Percentiles rank a stretch among this genome's conserved stretches.
phyloP scores from a whole-genome alignment of 2,329 filamentous ascomycete species.

The Penicillium sp. region DNA sequence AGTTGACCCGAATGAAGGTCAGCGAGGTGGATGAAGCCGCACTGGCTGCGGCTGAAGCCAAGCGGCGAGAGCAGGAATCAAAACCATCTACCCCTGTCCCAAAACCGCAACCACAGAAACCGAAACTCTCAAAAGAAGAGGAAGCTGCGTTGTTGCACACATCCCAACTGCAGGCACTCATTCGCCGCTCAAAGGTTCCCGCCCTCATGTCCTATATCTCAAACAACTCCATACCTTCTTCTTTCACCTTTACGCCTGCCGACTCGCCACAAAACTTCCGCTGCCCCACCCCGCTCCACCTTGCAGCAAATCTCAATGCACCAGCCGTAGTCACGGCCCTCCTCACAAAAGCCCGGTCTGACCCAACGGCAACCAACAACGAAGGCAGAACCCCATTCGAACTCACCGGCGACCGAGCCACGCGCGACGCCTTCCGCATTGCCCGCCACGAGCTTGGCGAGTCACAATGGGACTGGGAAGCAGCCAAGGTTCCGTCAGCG shows the following conservation, averaged over 20 bases:
- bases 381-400: constrained; percentile 88
- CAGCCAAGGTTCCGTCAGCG: constrained; percentile 66
- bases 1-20: constrained; percentile 87
- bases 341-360: constrained; percentile 68
- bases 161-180: constrained; percentile 80
- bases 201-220: constrained; percentile 80
- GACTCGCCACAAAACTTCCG: constrained; percentile 69
- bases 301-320: constrained; percentile 78
- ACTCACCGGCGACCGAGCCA: constrained; percentile 77
- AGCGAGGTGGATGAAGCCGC: constrained; percentile 69
- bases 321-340: constrained; percentile 74
- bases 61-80: constrained; percentile 39
- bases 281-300: constrained; percentile 77
- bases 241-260: constrained; percentile 72
- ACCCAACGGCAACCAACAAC: constrained; percentile 66
- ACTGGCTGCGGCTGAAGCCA: constrained; percentile 52
- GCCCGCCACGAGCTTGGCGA: constrained; percentile 81
- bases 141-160: constrained; percentile 81
- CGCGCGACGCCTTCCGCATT: constrained; percentile 86
- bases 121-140: constrained; percentile 75
- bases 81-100: constrained; percentile 31
- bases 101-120: constrained; percentile 41
- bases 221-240: constrained; percentile 66
- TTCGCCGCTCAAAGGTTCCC: constrained; percentile 85
- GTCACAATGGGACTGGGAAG: constrained; percentile 72